These are phyloP conservation scores for Kondoa malvinella DNA, from an alignment of 768 basidiomycete genomes.

Conservation along the genomic window DNA sequence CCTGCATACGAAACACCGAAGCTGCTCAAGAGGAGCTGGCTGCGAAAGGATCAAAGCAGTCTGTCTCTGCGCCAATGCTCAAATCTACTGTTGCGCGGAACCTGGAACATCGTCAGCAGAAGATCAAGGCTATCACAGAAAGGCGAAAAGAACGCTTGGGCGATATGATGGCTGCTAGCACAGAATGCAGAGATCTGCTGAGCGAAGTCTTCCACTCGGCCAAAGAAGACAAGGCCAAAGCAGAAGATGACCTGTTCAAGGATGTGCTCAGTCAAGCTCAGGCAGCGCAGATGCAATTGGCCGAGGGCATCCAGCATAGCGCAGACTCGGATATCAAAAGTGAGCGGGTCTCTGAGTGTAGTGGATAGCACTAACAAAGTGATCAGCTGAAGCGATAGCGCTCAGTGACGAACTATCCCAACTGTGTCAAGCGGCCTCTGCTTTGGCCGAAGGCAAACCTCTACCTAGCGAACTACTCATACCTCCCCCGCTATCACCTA, in stretches of 20 bases:
- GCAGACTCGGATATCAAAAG: background rate
- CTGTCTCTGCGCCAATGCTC: slow-evolving; percentile 35
- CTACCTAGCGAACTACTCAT: background rate
- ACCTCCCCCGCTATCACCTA: slow-evolving; percentile 6
- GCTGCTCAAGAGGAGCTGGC: slow-evolving; percentile 38
- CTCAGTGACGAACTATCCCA: background rate
- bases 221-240: slow-evolving; percentile 21
- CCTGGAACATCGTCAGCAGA: slow-evolving; percentile 32
- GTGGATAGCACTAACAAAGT: background rate
- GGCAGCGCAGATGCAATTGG: slow-evolving; percentile 41
- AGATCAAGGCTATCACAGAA: slow-evolving; percentile 17
- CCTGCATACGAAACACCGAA: slow-evolving; percentile 86
- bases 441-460: background rate
- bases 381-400: background rate
- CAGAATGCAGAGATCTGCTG: background rate
- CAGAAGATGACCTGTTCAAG: background rate
- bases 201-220: background rate
- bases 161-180: slow-evolving; percentile 3
- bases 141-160: slow-evolving; percentile 5
- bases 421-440: background rate
- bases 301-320: slow-evolving; percentile 33
- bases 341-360: background rate
- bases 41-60: slow-evolving; percentile 31
- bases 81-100: slow-evolving; percentile 32
- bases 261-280: slow-evolving; percentile 30